These are phyloP conservation scores for Leucocoprinus birnbaumii DNA, from an alignment of 768 basidiomycete species.

Conservation along the genomic window DNA sequence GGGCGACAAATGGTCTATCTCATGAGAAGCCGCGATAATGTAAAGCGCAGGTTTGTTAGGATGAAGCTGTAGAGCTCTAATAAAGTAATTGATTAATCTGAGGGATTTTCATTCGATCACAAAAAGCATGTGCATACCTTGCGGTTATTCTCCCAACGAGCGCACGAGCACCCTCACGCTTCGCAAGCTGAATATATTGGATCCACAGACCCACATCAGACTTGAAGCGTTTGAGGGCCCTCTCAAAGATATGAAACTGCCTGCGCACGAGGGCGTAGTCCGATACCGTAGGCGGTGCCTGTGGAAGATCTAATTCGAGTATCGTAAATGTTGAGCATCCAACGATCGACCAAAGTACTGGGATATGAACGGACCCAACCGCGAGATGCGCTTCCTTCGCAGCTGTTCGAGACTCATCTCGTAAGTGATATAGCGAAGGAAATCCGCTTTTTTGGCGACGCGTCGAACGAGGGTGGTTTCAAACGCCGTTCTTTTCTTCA, in stretches of 20 bases:
- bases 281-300: constrained; percentile 62
- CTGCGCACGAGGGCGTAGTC: constrained; percentile 83
- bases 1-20: constrained; percentile 69
- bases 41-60: constrained; percentile 77
- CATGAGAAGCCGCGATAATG: constrained; percentile 82
- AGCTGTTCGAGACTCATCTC: constrained; percentile 87
- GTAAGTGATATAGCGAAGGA: constrained; percentile 86
- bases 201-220: constrained; percentile 85
- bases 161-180: constrained; percentile 73
- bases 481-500: constrained; percentile 79
- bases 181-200: constrained; percentile 84
- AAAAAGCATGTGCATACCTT: constrained; percentile 43
- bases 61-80: constrained; percentile 84
- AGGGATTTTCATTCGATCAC: constrained; percentile 5
- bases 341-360: neutral
- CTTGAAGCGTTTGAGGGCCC: constrained; percentile 87
- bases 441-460: constrained; percentile 84
- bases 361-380: constrained; percentile 54
- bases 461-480: constrained; percentile 84
- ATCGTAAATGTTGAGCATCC: constrained; percentile 2
- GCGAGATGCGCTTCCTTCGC: constrained; percentile 68
- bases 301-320: constrained; percentile 32
- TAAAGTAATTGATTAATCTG: constrained; percentile 7
- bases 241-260: constrained; percentile 88
- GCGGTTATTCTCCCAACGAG: constrained; percentile 82